Evolutionary conservation across 2,329 filamentous ascomycete species (phyloP).

Genomic region (Arthroderma uncinatum): DNA sequence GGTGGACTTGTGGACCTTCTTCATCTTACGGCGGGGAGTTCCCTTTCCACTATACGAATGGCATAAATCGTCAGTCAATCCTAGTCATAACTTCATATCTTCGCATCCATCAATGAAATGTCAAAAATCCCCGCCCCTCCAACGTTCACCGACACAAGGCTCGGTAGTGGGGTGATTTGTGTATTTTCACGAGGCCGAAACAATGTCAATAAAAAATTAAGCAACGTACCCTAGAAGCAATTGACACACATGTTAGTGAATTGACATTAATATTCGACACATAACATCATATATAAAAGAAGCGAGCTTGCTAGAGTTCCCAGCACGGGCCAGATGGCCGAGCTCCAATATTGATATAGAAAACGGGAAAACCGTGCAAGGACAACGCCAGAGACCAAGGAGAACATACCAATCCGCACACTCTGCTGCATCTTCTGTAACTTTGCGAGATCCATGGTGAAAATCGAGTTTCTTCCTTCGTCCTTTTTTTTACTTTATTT

Average conservation of each 20-base stretch:
- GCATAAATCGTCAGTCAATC: not conserved
- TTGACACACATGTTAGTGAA: not conserved
- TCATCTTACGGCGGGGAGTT: slow-evolving; percentile 93
- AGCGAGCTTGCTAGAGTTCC: not conserved
- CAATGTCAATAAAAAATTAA: not conserved
- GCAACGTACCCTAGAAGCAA: not conserved
- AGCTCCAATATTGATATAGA: not conserved
- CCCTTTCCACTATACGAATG: slow-evolving; percentile 68
- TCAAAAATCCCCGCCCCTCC: not conserved
- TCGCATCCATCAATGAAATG: not conserved
- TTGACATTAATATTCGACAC: not conserved
- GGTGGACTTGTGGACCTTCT: slow-evolving; percentile 88
- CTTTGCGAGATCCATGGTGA: slow-evolving; percentile 55
- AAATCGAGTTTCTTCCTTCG: not conserved
- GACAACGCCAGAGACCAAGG: not conserved
- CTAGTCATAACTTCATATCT: not conserved
- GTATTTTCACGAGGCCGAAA: not conserved
- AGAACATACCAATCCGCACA: slow-evolving; percentile 56
- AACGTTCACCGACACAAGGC: not conserved
- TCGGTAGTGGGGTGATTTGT: not conserved
- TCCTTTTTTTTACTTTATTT: not conserved
- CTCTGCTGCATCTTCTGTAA: slow-evolving; percentile 55
- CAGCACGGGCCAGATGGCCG: not conserved
- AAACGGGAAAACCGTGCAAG: not conserved
- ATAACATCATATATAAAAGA: not conserved